Base-by-base conservation (phyloP, 805 yeast genomes). In the Candida insectorum region DNA sequence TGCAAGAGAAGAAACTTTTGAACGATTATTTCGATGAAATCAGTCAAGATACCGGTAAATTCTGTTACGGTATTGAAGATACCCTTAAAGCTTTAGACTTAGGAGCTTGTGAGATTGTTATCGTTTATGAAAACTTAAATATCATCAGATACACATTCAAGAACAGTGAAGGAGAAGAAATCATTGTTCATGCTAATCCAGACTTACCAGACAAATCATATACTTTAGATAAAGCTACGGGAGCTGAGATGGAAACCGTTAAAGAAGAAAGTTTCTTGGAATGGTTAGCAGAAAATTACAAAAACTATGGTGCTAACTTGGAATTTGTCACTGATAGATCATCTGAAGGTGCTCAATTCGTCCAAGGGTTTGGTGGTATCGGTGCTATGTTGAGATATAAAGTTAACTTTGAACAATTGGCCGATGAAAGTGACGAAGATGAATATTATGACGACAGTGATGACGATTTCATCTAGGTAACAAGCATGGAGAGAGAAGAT, bases 341-440 rank as follows among this genome's bases (percentile, higher is more conserved):
- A 15, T 82, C 95, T 27, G 99, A 93, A 67, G 99, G 99, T 73
- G 95, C 97, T 28, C 99, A 93, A 71, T 93, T 93, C 64, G 94
- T 84, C 40, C 82, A 80, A 51, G 99, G 99, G 40, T 93, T 93
- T 57, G 99, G 99, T 83, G 99, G 98, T 69, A 77, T 93, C 47
- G 99, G 99, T 62, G 97, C 96, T 38, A 60, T 93, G 51, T 71
- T 93, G 60, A 87, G 99, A 70, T 93, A 93, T 68, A 88, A 88
- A 66, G 93, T 93, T 50, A 93, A 93, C 70, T 93, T 93, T 54
- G 98, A 93, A 62, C 97, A 88, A 71, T 76, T 93, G 57, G 84
- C 71, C 33, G 95, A 87, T 34, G 97, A 86, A 36, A 72, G 80
- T 39, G 95, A 86, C 44, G 97, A 89, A 55, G 73, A 66, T 41